Evolutionary conservation across 2,329 filamentous ascomycete species (phyloP).

Genomic region (Botryotinia narcissicola): DNA sequence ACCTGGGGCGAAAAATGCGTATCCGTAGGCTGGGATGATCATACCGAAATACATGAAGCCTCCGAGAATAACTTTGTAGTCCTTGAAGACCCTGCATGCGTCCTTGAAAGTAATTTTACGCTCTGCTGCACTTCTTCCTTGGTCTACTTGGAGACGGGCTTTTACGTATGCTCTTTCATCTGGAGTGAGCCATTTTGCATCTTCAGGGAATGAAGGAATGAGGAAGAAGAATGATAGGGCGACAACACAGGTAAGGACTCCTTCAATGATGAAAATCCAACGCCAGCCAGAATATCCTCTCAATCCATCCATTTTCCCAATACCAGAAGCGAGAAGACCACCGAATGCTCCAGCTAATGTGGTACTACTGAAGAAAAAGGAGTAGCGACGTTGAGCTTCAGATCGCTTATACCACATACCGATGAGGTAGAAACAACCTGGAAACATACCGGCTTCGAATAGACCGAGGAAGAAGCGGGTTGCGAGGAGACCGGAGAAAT

Average conservation of each 20-base stretch:
- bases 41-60: conserved; percentile 81
- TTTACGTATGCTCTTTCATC: conserved; percentile 67
- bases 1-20: conserved; percentile 72
- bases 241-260: conserved; percentile 59
- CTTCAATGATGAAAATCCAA: conserved; percentile 82
- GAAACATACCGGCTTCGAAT: conserved; percentile 74
- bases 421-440: conserved; percentile 70
- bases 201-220: conserved; percentile 72
- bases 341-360: conserved; percentile 81
- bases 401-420: conserved; percentile 86
- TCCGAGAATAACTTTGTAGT: conserved; percentile 70
- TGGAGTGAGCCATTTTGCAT: conserved; percentile 68
- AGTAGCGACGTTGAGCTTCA: conserved; percentile 89
- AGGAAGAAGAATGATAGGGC: conserved; percentile 64
- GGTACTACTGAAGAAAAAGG: conserved; percentile 87
- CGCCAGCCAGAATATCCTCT: conserved; percentile 70
- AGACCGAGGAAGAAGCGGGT: conserved; percentile 84
- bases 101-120: conserved; percentile 58
- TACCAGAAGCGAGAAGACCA: conserved; percentile 78
- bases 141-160: conserved; percentile 64
- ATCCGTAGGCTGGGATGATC: conserved; percentile 74
- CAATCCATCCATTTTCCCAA: conserved; percentile 80
- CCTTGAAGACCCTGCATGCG: conserved; percentile 63
- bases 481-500: conserved; percentile 73
- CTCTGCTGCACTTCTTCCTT: conserved; percentile 64